Percentiles rank a stretch among this genome's conserved stretches.
Evolutionary conservation across 495 filamentous ascomycete genomes (phyloP).

Genomic region (Xylaria intraflava): DNA sequence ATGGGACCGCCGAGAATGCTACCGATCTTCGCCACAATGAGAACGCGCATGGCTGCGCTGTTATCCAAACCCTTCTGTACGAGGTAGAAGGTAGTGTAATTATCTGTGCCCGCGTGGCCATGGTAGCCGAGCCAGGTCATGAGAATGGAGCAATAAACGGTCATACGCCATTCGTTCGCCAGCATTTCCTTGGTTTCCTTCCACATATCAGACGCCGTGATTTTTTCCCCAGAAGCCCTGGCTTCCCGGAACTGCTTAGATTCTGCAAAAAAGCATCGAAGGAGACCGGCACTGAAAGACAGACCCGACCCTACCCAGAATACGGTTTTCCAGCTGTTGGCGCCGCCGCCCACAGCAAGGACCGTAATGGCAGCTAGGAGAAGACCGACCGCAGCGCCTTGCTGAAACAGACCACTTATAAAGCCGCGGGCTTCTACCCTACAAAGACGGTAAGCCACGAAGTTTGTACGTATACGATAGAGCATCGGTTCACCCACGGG

Average conservation of each 20-base stretch:
- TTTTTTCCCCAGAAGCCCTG: constrained; percentile 44
- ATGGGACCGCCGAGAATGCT: constrained; percentile 69
- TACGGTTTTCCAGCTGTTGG: constrained; percentile 56
- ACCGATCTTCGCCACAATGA: constrained; percentile 66
- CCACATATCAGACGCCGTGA: constrained; percentile 51
- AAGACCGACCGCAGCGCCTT: constrained; percentile 72
- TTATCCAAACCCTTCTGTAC: constrained; percentile 59
- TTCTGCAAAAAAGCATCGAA: constrained; percentile 63
- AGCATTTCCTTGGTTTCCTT: constrained; percentile 56
- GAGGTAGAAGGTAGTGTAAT: constrained; percentile 70
- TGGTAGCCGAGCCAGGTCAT: constrained; percentile 60
- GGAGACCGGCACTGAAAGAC: constrained; percentile 55
- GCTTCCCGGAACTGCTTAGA: constrained; percentile 64
- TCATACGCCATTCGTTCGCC: constrained; percentile 61
- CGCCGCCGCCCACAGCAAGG: constrained; percentile 53
- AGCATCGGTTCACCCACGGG: constrained; percentile 36
- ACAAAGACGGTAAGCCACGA: constrained; percentile 5
- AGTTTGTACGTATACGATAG: background rate
- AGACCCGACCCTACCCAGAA: constrained; percentile 59
- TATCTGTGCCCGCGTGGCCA: constrained; percentile 55
- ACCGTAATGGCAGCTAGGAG: constrained; percentile 66
- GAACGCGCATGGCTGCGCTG: constrained; percentile 54
- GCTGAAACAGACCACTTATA: constrained; percentile 72
- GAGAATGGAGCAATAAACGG: constrained; percentile 61
- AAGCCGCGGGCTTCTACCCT: constrained; percentile 56